Percentiles rank a stretch among this genome's conserved stretches.
Conservation (phyloP, 1,139 yeast species). For the Debaryomycetaceae sp. region DNA sequence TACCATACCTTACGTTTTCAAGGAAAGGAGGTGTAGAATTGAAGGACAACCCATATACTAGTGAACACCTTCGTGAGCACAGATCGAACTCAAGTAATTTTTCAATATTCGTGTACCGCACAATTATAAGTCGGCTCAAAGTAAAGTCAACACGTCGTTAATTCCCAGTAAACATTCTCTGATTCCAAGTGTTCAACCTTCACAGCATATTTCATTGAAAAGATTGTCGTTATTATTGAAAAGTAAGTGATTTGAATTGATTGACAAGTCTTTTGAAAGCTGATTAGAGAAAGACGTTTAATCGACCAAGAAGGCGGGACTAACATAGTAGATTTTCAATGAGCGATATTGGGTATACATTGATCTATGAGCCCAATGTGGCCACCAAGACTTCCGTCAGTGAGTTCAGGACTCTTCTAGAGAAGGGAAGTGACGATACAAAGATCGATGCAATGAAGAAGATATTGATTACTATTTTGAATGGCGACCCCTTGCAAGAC, state of each 20-base stretch:
- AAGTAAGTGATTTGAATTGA: neutral
- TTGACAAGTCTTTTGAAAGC: neutral
- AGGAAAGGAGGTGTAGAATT: no score
- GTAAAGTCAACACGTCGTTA: slow-evolving; percentile 6
- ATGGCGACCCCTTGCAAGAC: slow-evolving; percentile 94
- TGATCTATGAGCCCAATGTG: slow-evolving; percentile 74
- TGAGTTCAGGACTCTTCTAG: slow-evolving; percentile 78
- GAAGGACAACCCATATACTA: no score
- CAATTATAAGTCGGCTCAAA: neutral
- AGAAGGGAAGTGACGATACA: slow-evolving; percentile 84
- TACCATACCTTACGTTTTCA: no score
- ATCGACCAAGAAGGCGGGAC: neutral
- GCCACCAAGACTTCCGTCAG: slow-evolving; percentile 66
- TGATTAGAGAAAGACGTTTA: neutral
- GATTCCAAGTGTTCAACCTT: neutral
- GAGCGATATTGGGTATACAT: slow-evolving; percentile 62
- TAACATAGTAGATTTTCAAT: slow-evolving; percentile 14
- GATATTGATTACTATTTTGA: slow-evolving; percentile 80
- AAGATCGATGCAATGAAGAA: slow-evolving; percentile 89
- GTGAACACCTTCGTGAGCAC: neutral
- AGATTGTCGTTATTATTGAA: neutral
- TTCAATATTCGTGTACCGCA: neutral
- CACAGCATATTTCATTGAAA: neutral
- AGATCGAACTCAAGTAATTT: neutral
- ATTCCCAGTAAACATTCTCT: neutral